Evolutionary conservation across 2,329 filamentous ascomycete genomes (phyloP).

Genomic region (Trichophyton benhamiae): DNA sequence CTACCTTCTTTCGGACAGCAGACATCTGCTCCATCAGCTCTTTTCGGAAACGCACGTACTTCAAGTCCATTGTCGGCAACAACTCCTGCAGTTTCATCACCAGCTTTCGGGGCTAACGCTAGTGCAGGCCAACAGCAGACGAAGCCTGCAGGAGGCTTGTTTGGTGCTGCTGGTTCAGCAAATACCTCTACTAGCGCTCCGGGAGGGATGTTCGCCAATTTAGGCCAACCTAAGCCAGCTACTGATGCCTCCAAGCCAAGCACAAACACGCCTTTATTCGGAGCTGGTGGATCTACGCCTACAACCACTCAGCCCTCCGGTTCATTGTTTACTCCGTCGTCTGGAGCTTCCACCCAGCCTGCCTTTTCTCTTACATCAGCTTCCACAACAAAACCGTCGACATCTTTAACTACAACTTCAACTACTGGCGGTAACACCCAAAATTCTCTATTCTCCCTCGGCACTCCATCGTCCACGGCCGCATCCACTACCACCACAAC

Average conservation of each 20-base stretch:
- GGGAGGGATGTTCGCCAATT: slow-evolving; percentile 6
- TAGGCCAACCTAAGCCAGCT: slow-evolving; percentile 5
- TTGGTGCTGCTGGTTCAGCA: slow-evolving; percentile 6
- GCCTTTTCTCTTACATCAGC: slow-evolving; percentile 13
- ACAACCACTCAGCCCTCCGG: neutral
- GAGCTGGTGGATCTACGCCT: neutral
- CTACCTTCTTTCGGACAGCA: neutral
- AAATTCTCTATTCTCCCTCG: slow-evolving; percentile 21
- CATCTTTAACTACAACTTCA: slow-evolving; percentile 14
- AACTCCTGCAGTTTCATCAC: slow-evolving; percentile 3
- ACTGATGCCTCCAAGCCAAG: slow-evolving; percentile 6
- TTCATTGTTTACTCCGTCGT: neutral
- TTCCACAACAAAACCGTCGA: slow-evolving; percentile 10
- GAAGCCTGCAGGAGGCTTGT: neutral
- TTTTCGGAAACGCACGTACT: neutral
- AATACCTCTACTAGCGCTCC: slow-evolving; percentile 14
- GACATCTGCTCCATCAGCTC: neutral
- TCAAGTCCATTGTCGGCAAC: slow-evolving; percentile 17
- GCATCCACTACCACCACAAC: slow-evolving; percentile 6
- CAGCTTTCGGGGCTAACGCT: neutral
- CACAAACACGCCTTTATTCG: neutral
- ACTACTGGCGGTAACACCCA: slow-evolving; percentile 14
- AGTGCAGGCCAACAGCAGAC: neutral
- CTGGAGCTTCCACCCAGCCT: slow-evolving; percentile 6
- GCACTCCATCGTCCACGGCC: slow-evolving; percentile 18